phyloP scores from a whole-genome alignment of 164 flowering plant genomes.

The Paratinospora sagittata region DNA sequence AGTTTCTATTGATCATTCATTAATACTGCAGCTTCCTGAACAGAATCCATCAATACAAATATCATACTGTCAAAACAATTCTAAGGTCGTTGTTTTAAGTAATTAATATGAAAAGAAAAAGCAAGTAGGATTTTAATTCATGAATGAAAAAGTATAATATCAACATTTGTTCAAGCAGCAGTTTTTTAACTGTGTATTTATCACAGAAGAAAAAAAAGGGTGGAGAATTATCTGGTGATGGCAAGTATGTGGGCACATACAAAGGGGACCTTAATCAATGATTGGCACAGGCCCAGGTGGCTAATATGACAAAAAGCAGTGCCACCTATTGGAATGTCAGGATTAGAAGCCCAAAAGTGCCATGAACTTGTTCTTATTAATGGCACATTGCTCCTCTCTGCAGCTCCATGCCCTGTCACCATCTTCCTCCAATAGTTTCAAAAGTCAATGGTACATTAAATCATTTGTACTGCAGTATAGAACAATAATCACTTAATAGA shows the following conservation, averaged over 20 bases:
- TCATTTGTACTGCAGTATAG: neutral
- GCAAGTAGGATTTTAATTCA: no score
- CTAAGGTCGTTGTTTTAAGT: no score
- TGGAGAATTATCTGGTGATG: neutral
- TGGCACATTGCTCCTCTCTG: conserved; percentile 12
- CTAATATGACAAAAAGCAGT: conserved; percentile 14
- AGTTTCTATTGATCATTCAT: neutral
- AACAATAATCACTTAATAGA: neutral
- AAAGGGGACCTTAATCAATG: conserved; percentile 7
- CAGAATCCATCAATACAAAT: neutral
- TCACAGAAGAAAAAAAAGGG: neutral
- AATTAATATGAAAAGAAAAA: no score
- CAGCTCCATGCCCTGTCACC: conserved; percentile 2
- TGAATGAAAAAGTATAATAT: neutral
- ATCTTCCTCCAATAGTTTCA: conserved; percentile 5
- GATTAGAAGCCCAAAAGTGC: conserved; percentile 5
- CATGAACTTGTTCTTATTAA: conserved; percentile 5
- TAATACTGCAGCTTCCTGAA: neutral
- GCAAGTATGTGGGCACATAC: neutral
- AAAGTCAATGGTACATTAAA: conserved; percentile 4
- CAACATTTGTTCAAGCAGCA: neutral
- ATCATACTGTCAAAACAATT: neutral
- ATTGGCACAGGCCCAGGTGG: conserved; percentile 1
- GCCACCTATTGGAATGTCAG: conserved; percentile 7
- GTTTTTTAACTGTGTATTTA: no score